phyloP scores from a whole-genome alignment of 2,329 filamentous ascomycete species.

The Beauveria pseudobassiana region DNA sequence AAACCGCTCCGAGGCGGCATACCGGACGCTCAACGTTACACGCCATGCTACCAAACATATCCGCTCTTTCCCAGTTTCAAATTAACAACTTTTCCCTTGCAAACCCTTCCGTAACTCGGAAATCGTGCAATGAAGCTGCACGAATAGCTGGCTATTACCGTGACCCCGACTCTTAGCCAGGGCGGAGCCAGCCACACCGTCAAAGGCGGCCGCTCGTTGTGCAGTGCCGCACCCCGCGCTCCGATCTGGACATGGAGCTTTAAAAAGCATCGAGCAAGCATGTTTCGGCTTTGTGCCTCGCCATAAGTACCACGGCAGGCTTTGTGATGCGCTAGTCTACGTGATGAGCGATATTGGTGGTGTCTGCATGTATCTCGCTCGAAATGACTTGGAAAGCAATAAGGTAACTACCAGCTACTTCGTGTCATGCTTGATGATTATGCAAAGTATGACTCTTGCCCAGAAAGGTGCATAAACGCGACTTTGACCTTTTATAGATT shows the following conservation, averaged over 20 bases:
- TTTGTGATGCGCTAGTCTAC: constrained; percentile 14
- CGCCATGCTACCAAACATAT: background rate
- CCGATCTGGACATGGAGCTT: constrained; percentile 10
- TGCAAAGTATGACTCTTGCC: constrained; percentile 2
- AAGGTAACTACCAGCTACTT: constrained; percentile 5
- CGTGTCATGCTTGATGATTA: constrained; percentile 6
- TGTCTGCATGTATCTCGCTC: constrained; percentile 12
- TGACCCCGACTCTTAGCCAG: constrained; percentile 5
- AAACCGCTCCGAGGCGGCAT: too few species aligned
- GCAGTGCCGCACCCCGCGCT: constrained; percentile 15
- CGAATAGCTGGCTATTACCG: background rate
- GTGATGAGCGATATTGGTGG: constrained; percentile 13
- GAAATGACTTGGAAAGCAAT: background rate
- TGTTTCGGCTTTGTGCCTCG: constrained; percentile 14
- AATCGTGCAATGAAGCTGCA: background rate
- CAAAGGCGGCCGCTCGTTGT: constrained; percentile 10
- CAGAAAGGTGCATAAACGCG: too few species aligned
- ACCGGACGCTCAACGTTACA: background rate
- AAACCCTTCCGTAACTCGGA: background rate
- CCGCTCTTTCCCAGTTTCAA: background rate
- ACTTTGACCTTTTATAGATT: too few species aligned
- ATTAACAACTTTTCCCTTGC: background rate
- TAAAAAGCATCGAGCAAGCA: constrained; percentile 10
- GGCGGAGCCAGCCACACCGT: constrained; percentile 17
- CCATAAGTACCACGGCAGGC: constrained; percentile 6